These are phyloP conservation scores for Plasmopara halstedii DNA, from an alignment of 352 stramenopile species.

Conservation along the genomic window DNA sequence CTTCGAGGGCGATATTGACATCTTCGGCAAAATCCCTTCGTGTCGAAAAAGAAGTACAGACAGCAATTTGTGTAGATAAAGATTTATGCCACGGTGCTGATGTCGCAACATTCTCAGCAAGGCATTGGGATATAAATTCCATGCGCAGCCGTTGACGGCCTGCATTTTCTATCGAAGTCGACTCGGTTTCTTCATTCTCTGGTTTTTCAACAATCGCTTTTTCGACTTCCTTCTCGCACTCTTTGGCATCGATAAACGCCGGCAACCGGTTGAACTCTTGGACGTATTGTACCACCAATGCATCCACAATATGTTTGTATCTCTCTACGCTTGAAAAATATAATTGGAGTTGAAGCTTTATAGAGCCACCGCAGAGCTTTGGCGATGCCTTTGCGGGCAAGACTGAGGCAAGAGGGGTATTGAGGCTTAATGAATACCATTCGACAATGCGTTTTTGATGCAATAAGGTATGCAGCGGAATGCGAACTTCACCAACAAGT, in stretches of 20 bases:
- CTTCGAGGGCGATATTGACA: background rate
- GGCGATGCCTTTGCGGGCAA: slow-evolving; percentile 3
- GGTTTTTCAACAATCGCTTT: slow-evolving; percentile 19
- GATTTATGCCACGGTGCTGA: slow-evolving; percentile 6
- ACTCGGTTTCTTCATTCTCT: slow-evolving; percentile 20
- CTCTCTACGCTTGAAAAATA: slow-evolving; percentile 53
- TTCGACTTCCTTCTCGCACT: slow-evolving; percentile 9
- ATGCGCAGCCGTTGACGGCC: slow-evolving; percentile 9
- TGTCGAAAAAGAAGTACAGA: no score
- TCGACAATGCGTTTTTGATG: slow-evolving; percentile 58
- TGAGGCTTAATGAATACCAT: slow-evolving; percentile 47
- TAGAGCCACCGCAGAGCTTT: slow-evolving; percentile 29
- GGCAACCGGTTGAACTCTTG: slow-evolving; percentile 48
- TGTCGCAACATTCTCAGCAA: slow-evolving; percentile 19
- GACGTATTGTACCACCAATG: slow-evolving; percentile 46
- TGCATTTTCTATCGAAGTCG: background rate
- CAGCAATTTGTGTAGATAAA: background rate
- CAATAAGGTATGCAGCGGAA: slow-evolving; percentile 47
- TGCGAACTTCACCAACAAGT: slow-evolving; percentile 55
- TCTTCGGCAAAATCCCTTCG: no score
- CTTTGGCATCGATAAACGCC: slow-evolving; percentile 42
- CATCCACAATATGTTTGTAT: slow-evolving; percentile 50
- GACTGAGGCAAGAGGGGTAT: slow-evolving; percentile 9
- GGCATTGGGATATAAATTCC: slow-evolving; percentile 14
- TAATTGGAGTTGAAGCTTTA: slow-evolving; percentile 56